Conservation (phyloP, 306 rosid genomes). For the Pyrus bretschneideri region DNA sequence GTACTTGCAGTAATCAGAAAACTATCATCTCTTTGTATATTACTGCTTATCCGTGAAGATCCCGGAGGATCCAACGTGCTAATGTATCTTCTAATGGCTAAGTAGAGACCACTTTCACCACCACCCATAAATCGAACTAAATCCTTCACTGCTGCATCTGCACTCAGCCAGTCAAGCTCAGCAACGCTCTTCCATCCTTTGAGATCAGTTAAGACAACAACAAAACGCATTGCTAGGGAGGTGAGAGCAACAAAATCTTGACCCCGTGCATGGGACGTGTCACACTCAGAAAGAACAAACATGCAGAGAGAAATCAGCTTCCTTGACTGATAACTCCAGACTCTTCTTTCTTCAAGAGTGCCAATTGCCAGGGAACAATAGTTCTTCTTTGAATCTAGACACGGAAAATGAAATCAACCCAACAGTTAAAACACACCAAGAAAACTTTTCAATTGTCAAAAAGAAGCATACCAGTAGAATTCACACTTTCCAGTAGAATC, state of each 20-base stretch:
- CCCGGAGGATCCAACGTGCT: slow-evolving; percentile 34
- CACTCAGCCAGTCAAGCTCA: slow-evolving; percentile 33
- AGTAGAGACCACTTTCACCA: slow-evolving; percentile 58
- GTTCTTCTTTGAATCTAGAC: slow-evolving; percentile 55
- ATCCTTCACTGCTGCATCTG: slow-evolving; percentile 51
- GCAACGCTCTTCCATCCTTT: slow-evolving; percentile 71
- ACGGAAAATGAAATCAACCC: slow-evolving; percentile 11
- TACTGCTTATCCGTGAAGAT: slow-evolving; percentile 29
- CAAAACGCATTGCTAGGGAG: slow-evolving; percentile 70
- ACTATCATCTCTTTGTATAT: slow-evolving; percentile 42
- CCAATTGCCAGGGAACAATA: slow-evolving; percentile 71
- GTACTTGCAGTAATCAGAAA: slow-evolving; percentile 80
- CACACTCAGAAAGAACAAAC: slow-evolving; percentile 59
- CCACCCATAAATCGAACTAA: slow-evolving; percentile 60
- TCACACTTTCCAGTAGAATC: slow-evolving; percentile 68
- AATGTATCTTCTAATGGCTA: slow-evolving; percentile 60
- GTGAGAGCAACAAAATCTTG: slow-evolving; percentile 48
- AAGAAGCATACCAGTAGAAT: slow-evolving; percentile 56
- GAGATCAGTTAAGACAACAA: slow-evolving; percentile 71
- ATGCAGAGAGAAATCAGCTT: slow-evolving; percentile 61
- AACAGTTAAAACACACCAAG: neutral
- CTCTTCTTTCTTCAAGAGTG: slow-evolving; percentile 66
- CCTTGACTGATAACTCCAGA: slow-evolving; percentile 66
- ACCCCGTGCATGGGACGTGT: slow-evolving; percentile 28
- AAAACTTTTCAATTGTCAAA: neutral